Evolutionary conservation across 805 yeast species (phyloP), one percentile per base, ranked within the genome.

Genomic region (Kockiozyma suomiensis): DNA sequence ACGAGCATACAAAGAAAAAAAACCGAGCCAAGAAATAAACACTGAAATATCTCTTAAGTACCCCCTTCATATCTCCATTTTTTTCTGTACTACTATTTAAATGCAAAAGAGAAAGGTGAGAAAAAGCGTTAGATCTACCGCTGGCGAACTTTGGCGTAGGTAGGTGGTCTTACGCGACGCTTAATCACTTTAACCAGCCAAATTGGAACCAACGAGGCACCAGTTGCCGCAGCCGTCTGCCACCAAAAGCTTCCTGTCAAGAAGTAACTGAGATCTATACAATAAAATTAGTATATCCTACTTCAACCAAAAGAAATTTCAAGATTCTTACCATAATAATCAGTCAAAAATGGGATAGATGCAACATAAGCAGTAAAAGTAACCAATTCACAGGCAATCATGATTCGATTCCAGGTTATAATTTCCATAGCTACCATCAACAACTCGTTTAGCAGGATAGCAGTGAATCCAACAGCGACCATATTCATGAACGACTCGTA

Each of bases 91-190:
- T n/a, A 4, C 6, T 33, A 13, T 13, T 21, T 10, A 19, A 13
- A 38, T 10, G 46, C 28, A 23, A n/a, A 46, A 32, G 17, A 52
- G 25, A 37, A 23, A 40, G 30, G 10, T n/a, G 28, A 13, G 50
- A 10, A 43, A 33, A 4, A 21, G 10, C 45, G 25, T 17, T n/a
- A 26, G 26, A 41, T 35, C 58, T 61, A 57, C 43, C 63, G 59
- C 62, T 88, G 94, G 73, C 92, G 98, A 43, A 94, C 98, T 73
- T 94, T 94, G 7, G 97, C 97, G 73, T 94, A 94, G 70, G 90
- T 90, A 33, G 99, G 99, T 2, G 99, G 98, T 67, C 91, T 83
- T 58, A 94, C 73, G 62, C 79, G 84, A 64, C 96, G 81, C 70
- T 86, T 85, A 17, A 93, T 76, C 3, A 88, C 79, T 73, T 89